Base-by-base conservation (phyloP, 2,329 filamentous ascomycete genomes). In the Cordyceps militaris region DNA sequence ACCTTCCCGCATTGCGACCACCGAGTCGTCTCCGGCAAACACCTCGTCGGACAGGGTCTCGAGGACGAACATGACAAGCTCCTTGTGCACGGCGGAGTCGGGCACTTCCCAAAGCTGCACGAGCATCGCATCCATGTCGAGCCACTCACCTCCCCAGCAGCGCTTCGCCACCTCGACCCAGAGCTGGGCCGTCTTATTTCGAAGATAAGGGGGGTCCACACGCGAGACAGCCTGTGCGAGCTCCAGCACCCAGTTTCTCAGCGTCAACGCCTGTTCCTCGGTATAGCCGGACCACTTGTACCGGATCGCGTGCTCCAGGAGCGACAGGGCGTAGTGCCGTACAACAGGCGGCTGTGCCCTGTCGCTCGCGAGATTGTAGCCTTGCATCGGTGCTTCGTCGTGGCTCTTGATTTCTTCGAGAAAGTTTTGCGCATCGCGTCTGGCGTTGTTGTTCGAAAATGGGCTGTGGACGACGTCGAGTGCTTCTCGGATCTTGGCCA, bases 121-220 rank as follows among this genome's bases (percentile, higher is more conserved):
- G 57, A 99, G 80, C 67, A 89, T 80, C 62, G 85, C 76, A 70
- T 99, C 95, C 93, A 99, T 96, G 68, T 95, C 86, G 77, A 88
- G 85, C 94, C 95, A 99, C 61, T 94, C 88, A 32, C 84, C 79
- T n/a, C 82, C 90, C 94, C 94, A 99, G 68, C 85, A 89, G 66
- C 93, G 83, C 76, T 97, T 97, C 42, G 92, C 91, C 55, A 96
- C 79, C 71, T 97, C 94, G 8, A 92, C 89, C 94, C 94, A 99
- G 61, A 99, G 76, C 73, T 96, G 88, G 28, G 90, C 91, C 34
- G 94, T 87, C 75, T 99, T 99, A 78, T 96, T 97, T 64, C 93
- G 83, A 63, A 97, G 77, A 69, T 92, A 99, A 32, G 81, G 72
- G 3, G 91, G 89, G 68, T 97, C 93, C 21, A 85, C 80, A 47